Base-by-base conservation (phyloP, 2,329 filamentous ascomycete genomes). In the Claviceps sp. region DNA sequence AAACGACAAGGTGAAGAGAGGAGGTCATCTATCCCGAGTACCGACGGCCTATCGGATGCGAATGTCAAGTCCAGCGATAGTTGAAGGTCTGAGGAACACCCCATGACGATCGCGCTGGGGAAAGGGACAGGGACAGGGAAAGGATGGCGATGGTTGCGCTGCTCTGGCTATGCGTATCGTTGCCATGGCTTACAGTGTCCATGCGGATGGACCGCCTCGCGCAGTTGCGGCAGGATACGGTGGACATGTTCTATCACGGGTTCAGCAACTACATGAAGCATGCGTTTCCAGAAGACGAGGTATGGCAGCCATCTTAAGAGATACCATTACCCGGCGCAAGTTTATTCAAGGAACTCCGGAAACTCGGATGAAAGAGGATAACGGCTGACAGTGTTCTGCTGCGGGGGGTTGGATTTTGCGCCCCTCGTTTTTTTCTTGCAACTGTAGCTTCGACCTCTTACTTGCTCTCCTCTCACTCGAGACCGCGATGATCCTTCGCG, bases 231-330 rank as follows among this genome's bases (percentile, higher is more conserved):
- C 73, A 71, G 57, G 76, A 81, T 53, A 82, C 80, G 11, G 77
- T 82, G 53, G 77, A 87, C 59, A 88, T 97, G 77, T 97, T 97
- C 73, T 95, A 95, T 68, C 93, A 98, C 74, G 93, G 93, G 54
- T 97, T 83, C 71, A 83, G 90, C 69, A 95, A 91, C 67, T 98
- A 98, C 72, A 93, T 96, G 83, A 71, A 79, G 57, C 77, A 95
- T 67, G 93, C 90, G 53, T 98, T 96, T 63, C 93, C 93, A 13
- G 93, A 97, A 68, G 93, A 98, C 63, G 93, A 93, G 78, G 80
- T 82, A 54, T 39, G 60, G 14, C 11, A 38, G 20, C 17, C 23
- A 40, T 23, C 42, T 16, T 17, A 17, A 47, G 14, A 29, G 36
- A 23, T 29, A 40, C 20, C 20, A 20, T 20, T 20, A 20, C 7